Percentiles rank a stretch among this genome's conserved stretches.
These are phyloP conservation scores for Dryas drummondii DNA, from an alignment of 306 rosid genomes.

Conservation along the genomic window DNA sequence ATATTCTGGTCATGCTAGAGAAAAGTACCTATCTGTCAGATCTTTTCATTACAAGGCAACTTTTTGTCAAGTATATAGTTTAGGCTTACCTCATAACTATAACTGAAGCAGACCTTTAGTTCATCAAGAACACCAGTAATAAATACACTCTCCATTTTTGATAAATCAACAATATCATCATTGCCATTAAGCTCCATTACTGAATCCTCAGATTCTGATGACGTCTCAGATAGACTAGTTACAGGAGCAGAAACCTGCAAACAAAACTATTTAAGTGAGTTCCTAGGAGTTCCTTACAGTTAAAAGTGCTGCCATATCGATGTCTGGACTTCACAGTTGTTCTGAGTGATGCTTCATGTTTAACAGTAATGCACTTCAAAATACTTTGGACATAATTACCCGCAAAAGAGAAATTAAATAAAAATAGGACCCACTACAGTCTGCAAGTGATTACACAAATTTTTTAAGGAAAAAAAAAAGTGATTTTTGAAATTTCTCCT, in stretches of 20 bases:
- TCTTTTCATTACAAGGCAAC: constrained; percentile 14
- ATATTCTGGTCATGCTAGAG: constrained; percentile 64
- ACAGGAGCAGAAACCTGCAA: constrained; percentile 81
- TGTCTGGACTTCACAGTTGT: neutral
- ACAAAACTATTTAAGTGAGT: constrained; percentile 21
- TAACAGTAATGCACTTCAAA: neutral
- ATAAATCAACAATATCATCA: constrained; percentile 32
- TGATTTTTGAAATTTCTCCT: no score
- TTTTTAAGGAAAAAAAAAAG: neutral
- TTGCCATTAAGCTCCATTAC: constrained; percentile 51
- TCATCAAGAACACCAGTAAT: constrained; percentile 94
- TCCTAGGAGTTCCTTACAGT: neutral
- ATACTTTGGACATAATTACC: neutral
- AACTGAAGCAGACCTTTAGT: constrained; percentile 80
- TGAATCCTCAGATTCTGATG: constrained; percentile 72
- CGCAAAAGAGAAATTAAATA: neutral
- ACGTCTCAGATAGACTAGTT: constrained; percentile 72
- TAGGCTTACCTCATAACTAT: constrained; percentile 64
- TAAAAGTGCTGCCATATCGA: neutral
- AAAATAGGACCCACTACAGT: no score
- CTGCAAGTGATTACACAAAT: neutral
- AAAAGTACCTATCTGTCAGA: constrained; percentile 32
- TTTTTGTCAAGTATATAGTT: neutral
- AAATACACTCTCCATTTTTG: constrained; percentile 61
- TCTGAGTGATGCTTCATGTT: neutral